phyloP scores from a whole-genome alignment of 331 rosid species.

The Malus hybrid region DNA sequence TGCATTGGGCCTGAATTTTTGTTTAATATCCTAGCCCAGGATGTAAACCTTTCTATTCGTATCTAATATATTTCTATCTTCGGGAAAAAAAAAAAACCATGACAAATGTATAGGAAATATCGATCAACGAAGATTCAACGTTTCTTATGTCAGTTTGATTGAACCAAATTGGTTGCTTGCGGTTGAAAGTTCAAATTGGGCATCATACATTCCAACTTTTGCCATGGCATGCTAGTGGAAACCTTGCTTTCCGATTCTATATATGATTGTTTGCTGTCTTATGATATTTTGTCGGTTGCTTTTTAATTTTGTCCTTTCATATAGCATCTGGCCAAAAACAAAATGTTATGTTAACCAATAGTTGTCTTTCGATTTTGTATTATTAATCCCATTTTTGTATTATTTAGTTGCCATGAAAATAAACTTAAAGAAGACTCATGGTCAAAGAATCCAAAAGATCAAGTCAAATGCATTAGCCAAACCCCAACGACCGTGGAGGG shows the following conservation, averaged over 20 bases:
- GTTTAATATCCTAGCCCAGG: too few relatives aligned
- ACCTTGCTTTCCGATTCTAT: background rate
- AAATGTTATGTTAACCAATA: slow-evolving; percentile 1
- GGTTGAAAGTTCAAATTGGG: background rate
- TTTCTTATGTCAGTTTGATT: background rate
- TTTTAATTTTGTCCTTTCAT: background rate
- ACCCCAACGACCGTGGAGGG: slow-evolving; percentile 5
- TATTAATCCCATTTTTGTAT: background rate
- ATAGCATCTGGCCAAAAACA: background rate
- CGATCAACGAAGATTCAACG: background rate
- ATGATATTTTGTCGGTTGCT: background rate
- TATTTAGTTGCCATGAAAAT: background rate
- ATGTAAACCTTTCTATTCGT: too few relatives aligned
- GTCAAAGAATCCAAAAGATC: background rate
- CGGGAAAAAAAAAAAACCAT: background rate
- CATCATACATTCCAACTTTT: background rate
- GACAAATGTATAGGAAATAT: background rate
- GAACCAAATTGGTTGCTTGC: background rate
- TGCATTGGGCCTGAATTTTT: too few relatives aligned
- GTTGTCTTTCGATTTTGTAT: background rate
- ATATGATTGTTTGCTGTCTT: background rate
- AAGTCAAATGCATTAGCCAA: slow-evolving; percentile 10
- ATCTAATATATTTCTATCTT: too few relatives aligned
- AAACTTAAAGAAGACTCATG: background rate
- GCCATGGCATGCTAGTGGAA: background rate